Conservation (phyloP, 495 filamentous ascomycete genomes). For the Penicillium steckii region DNA sequence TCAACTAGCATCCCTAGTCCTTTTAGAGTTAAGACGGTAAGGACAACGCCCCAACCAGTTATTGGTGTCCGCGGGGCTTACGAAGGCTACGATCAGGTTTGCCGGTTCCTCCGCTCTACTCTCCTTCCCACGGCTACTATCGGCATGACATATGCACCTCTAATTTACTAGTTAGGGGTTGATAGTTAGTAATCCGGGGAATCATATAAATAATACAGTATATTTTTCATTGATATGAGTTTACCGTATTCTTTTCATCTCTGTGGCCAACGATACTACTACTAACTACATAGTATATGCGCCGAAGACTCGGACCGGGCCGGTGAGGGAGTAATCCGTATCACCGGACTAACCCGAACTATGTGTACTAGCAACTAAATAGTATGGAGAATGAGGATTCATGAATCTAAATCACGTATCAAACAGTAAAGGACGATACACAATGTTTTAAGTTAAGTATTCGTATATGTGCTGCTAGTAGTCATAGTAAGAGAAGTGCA, state of each 20-base stretch:
- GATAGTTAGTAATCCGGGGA: background rate
- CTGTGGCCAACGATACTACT: no score
- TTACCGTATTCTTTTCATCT: no score
- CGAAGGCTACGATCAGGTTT: slow-evolving; percentile 4
- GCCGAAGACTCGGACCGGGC: background rate
- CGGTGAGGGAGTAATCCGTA: background rate
- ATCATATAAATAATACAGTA: background rate
- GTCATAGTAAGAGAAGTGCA: no score
- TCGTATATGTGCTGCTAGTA: no score
- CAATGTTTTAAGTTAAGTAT: no score
- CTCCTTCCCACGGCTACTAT: slow-evolving; percentile 10
- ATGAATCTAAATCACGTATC: no score
- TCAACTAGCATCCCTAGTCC: background rate
- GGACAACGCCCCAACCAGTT: slow-evolving; percentile 1
- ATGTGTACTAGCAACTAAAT: no score
- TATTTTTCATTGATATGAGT: no score
- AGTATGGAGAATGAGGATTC: no score
- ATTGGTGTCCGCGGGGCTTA: slow-evolving; percentile 12
- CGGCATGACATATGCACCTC: slow-evolving; percentile 1
- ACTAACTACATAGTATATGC: no score
- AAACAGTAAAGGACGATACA: no score
- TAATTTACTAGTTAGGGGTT: background rate
- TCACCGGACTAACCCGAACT: background rate
- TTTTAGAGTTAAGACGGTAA: slow-evolving; percentile 7
- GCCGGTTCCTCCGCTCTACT: slow-evolving; percentile 7